A percentile compares a stretch with the other conserved stretches of the same genome.
These are phyloP conservation scores for Porodaedalea pini DNA, from an alignment of 1,284 basidiomycete genomes.

Conservation along the genomic window DNA sequence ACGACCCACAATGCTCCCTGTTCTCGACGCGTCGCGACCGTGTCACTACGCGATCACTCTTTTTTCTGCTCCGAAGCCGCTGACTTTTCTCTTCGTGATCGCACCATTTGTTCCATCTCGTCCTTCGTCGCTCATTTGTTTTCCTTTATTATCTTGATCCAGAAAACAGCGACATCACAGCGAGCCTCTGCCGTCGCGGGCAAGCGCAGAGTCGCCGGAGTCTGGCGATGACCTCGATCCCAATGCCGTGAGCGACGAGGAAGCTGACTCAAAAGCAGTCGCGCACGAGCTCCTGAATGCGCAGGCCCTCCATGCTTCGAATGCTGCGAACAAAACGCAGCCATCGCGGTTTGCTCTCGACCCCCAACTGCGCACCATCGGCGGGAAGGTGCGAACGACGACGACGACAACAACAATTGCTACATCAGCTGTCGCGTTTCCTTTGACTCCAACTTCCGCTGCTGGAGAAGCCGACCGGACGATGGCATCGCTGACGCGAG, in stretches of 20 bases:
- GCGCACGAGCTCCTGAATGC: not conserved
- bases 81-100: conserved; percentile 11
- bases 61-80: conserved; percentile 19
- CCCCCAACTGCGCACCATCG: not conserved
- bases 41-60: conserved; percentile 2
- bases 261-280: not conserved
- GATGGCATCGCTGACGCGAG: conserved; percentile 7
- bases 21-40: not conserved
- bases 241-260: not conserved
- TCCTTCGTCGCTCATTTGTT: not conserved
- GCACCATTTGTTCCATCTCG: not conserved
- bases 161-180: conserved; percentile 15
- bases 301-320: not conserved
- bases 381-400: too few species aligned
- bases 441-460: conserved; percentile 16
- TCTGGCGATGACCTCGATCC: not conserved
- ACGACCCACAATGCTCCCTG: not conserved
- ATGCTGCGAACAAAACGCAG: not conserved
- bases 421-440: conserved; percentile 3
- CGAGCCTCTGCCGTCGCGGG: conserved; percentile 8
- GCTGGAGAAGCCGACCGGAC: conserved; percentile 10
- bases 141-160: not conserved
- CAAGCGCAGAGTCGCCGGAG: not conserved
- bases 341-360: not conserved
- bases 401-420: not conserved